These are phyloP conservation scores for Starmera caribaea DNA, from an alignment of 805 yeast genomes.

Conservation along the genomic window DNA sequence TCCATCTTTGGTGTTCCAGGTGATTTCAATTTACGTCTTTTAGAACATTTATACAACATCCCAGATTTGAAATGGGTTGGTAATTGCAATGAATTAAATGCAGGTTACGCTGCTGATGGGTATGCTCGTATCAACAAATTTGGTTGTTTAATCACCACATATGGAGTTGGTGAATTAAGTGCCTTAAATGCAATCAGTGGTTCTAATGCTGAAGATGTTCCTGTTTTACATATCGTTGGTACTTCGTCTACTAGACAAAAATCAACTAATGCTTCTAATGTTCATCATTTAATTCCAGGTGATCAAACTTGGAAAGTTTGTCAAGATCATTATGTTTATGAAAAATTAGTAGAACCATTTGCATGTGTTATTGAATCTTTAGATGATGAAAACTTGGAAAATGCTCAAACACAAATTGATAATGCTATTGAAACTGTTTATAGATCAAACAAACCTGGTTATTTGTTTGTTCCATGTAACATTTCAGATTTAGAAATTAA, in stretches of 20 bases:
- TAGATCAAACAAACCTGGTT: conserved; percentile 57
- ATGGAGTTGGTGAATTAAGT: conserved; percentile 85
- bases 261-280: conserved; percentile 18
- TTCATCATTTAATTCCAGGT: conserved; percentile 45
- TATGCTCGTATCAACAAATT: conserved; percentile 46
- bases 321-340: conserved; percentile 52
- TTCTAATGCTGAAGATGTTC: conserved; percentile 74
- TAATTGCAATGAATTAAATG: conserved; percentile 80
- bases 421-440: conserved; percentile 39
- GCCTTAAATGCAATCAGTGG: conserved; percentile 82
- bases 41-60: conserved; percentile 53
- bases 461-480: conserved; percentile 58
- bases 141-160: conserved; percentile 41
- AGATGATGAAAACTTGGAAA: conserved; percentile 32
- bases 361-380: conserved; percentile 46
- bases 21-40: conserved; percentile 53
- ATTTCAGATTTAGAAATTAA: conserved; percentile 29
- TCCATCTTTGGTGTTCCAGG: conserved; percentile 73
- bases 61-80: conserved; percentile 62
- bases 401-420: conserved; percentile 52
- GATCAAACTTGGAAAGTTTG: conserved; percentile 30
- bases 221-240: conserved; percentile 80
- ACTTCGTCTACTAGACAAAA: conserved; percentile 42
- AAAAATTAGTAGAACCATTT: conserved; percentile 42
- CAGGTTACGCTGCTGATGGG: conserved; percentile 89